Base-by-base conservation (phyloP, 1,139 yeast genomes). In the Candida sojae region DNA sequence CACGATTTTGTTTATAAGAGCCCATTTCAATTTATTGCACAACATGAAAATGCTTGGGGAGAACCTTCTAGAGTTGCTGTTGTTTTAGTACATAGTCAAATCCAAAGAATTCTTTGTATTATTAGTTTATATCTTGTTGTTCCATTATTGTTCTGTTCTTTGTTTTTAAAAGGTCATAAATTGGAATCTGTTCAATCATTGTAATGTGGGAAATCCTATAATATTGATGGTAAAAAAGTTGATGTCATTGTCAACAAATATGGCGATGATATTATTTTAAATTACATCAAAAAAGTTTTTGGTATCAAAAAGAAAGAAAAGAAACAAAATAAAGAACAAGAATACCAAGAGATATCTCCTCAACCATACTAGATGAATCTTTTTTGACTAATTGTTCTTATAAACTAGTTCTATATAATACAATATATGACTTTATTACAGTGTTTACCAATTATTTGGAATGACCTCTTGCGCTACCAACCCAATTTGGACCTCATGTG, bases 91-190 rank as follows among this genome's bases (percentile, higher is more conserved):
- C 86, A 86, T 63, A 77, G 77, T 50, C 68, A 81, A 49, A 77
- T 84, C 42, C 92, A 86, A 66, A 72, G 73, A 59, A 64, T 80
- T 48, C 75, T 84, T 58, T 75, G 84, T 50, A 67, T 82, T 45
- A 77, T 81, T 29, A 89, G 88, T 11, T 61, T 84, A 39, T 43
- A 36, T 73, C 77, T 41, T 74, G 84, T 83, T 60, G 73, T 79
- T 48, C 80, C 86, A 35, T 68, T 84, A 54, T 62, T 85, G 21
- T 49, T 67, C 3, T 68, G 70, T 47, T 65, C 84, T 0, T 65
- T 83, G 49, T 76, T 77, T 60, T 67, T 84, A 55, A 77, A 85
- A 64, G 85, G 84, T 60, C 80, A 82, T 52, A 67, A 65, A 49
- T 69, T 83, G 48, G 72, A 66, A 33, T 52, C 63, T 3, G 73